Conservation (phyloP, 768 basidiomycete species). For the Lactarius deliciosus region DNA sequence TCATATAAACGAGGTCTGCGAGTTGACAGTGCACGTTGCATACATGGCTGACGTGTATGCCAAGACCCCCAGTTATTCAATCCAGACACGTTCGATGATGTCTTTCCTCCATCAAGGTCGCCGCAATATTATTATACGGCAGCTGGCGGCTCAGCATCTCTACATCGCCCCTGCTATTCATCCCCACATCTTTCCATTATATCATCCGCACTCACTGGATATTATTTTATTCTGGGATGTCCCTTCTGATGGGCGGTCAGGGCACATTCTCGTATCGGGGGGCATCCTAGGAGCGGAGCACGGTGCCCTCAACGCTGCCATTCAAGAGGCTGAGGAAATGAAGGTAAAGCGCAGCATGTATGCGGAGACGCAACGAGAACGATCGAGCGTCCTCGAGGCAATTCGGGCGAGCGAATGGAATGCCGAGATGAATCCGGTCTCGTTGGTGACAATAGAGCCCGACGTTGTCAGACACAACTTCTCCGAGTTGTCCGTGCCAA, state of each 20-base stretch:
- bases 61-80: constrained; percentile 27
- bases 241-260: constrained; percentile 55
- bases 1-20: constrained; percentile 27
- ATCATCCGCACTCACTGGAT: constrained; percentile 71
- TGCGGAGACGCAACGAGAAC: constrained; percentile 82
- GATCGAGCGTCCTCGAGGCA: constrained; percentile 60
- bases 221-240: constrained; percentile 77
- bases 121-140: constrained; percentile 42
- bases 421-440: constrained; percentile 70
- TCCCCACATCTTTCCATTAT: constrained; percentile 73
- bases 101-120: constrained; percentile 55
- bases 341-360: constrained; percentile 85
- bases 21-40: not conserved
- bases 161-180: constrained; percentile 56
- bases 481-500: constrained; percentile 52
- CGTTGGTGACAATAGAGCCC: constrained; percentile 47
- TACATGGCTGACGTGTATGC: not conserved
- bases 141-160: constrained; percentile 45
- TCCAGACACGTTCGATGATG: constrained; percentile 36
- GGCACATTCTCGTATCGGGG: constrained; percentile 59
- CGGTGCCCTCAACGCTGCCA: constrained; percentile 59
- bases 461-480: constrained; percentile 61
- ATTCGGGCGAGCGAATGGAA: constrained; percentile 76
- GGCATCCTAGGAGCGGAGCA: constrained; percentile 67
- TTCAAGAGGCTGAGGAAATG: constrained; percentile 57